These are phyloP conservation scores for Meripilus lineatus DNA, from an alignment of 1,284 basidiomycete species.

Conservation along the genomic window DNA sequence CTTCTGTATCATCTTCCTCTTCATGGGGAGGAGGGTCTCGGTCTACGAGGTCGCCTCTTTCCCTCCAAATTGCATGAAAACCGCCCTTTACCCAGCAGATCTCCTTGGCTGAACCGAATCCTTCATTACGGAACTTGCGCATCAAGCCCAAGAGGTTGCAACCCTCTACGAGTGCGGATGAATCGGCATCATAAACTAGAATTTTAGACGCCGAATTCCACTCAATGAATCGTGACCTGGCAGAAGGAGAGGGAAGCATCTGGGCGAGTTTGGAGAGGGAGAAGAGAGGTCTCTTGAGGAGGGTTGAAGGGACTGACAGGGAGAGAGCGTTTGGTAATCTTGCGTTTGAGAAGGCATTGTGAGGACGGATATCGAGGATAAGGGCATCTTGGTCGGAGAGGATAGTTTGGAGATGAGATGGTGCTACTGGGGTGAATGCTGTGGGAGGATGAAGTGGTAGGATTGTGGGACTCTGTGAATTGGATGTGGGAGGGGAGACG, in stretches of 20 bases:
- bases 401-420: conserved; percentile 28
- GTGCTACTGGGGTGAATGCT: conserved; percentile 29
- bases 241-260: conserved; percentile 63
- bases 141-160: conserved; percentile 78
- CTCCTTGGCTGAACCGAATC: conserved; percentile 47
- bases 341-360: conserved; percentile 63
- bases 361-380: conserved; percentile 86
- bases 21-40: conserved; percentile 38
- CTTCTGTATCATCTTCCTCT: conserved; percentile 55
- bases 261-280: conserved; percentile 68
- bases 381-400: conserved; percentile 36
- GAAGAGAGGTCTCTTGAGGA: conserved; percentile 86
- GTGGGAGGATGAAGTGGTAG: conserved; percentile 2
- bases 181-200: conserved; percentile 82
- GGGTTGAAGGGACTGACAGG: conserved; percentile 89
- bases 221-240: conserved; percentile 55
- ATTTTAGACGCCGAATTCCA: conserved; percentile 59
- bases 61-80: conserved; percentile 65
- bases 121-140: conserved; percentile 76
- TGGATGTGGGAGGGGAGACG: background rate
- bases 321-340: conserved; percentile 77
- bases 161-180: conserved; percentile 50
- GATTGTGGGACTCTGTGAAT: background rate
- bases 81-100: conserved; percentile 81
- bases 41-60: conserved; percentile 48